Percentiles rank a stretch among this genome's conserved stretches.
Evolutionary conservation across 192 early-diverging fungal genomes (phyloP).

Genomic region (Geranomyces michiganensis): DNA sequence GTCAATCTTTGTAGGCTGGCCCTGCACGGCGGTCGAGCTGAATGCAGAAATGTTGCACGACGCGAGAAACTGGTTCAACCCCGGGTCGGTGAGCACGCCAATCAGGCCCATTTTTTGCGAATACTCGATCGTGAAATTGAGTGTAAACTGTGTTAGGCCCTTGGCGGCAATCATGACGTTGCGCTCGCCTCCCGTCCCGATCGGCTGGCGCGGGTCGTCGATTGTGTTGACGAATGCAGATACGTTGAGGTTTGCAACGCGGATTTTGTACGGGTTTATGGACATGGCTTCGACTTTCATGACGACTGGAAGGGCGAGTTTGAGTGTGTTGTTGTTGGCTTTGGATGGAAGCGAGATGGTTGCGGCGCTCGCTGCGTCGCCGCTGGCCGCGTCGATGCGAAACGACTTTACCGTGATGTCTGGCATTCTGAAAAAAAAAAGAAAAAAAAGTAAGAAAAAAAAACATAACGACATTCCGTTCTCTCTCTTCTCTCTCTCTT

Average conservation of each 20-base stretch:
- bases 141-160: constrained; percentile 21
- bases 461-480: not conserved
- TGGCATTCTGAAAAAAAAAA: not conserved
- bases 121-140: constrained; percentile 38
- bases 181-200: constrained; percentile 25
- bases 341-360: constrained; percentile 1
- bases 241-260: constrained; percentile 4
- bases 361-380: not conserved
- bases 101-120: constrained; percentile 21
- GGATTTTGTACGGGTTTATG: constrained; percentile 5
- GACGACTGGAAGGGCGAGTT: not conserved
- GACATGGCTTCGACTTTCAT: constrained; percentile 8
- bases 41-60: constrained; percentile 36
- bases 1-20: constrained; percentile 31
- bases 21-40: constrained; percentile 3
- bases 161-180: constrained; percentile 34
- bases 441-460: not conserved
- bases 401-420: constrained; percentile 8
- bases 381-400: not conserved
- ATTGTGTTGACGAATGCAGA: constrained; percentile 16
- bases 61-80: constrained; percentile 33
- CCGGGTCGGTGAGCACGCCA: constrained; percentile 35
- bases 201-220: not conserved
- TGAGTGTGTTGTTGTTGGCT: constrained; percentile 8
- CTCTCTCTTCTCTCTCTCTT: not conserved